Percentiles rank a stretch among this genome's conserved stretches.
These are phyloP conservation scores for Pseudophaeomoniella oleicola DNA, from an alignment of 2,329 filamentous ascomycete species.

Conservation along the genomic window DNA sequence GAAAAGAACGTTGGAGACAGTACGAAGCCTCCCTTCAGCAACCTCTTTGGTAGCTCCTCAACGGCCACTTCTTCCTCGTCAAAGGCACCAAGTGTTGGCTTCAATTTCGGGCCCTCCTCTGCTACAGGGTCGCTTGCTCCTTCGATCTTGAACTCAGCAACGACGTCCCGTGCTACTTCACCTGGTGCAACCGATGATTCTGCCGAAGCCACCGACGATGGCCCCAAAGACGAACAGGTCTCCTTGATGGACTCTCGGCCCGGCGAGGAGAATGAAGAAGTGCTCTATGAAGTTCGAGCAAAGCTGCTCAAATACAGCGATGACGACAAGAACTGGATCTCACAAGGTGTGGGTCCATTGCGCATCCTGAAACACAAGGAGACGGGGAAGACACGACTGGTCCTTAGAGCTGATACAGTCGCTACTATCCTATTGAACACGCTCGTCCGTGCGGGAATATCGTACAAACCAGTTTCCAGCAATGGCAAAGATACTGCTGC, in stretches of 20 bases:
- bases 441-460: constrained; percentile 42
- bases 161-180: constrained; percentile 29
- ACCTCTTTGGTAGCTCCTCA: constrained; percentile 15
- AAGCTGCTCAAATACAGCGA: constrained; percentile 48
- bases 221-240: constrained; percentile 42
- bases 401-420: constrained; percentile 61
- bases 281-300: constrained; percentile 53
- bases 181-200: constrained; percentile 31
- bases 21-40: constrained; percentile 11
- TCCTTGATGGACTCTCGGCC: constrained; percentile 52
- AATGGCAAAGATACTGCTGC: constrained; percentile 9
- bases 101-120: constrained; percentile 21
- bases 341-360: constrained; percentile 56
- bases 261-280: constrained; percentile 58
- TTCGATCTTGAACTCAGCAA: constrained; percentile 18
- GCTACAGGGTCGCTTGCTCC: constrained; percentile 13
- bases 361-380: constrained; percentile 61
- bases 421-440: constrained; percentile 64
- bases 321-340: constrained; percentile 49
- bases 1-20: not conserved
- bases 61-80: constrained; percentile 9
- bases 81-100: constrained; percentile 17
- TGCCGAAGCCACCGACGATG: constrained; percentile 28
- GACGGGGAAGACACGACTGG: constrained; percentile 50
- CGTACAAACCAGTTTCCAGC: constrained; percentile 30